Percentiles rank a stretch among this genome's conserved stretches.
Evolutionary conservation across 129 eudicot genomes (phyloP).

Genomic region (Ambrosia trifida): DNA sequence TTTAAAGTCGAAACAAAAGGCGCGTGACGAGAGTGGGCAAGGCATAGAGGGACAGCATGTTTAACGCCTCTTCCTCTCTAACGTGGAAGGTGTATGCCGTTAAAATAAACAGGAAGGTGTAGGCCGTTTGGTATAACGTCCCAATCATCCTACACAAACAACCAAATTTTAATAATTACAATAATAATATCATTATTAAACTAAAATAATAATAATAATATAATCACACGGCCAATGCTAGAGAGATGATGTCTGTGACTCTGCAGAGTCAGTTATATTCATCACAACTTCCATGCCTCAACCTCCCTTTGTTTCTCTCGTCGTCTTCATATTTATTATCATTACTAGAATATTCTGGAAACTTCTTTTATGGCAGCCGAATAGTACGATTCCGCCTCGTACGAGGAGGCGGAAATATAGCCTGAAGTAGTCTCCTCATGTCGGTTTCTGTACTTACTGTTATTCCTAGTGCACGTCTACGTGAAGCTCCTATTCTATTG

Average conservation of each 20-base stretch:
- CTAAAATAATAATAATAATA: not conserved
- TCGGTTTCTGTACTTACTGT: conserved; percentile 14
- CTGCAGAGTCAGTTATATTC: conserved; percentile 38
- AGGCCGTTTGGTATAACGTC: conserved; percentile 65
- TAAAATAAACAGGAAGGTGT: conserved; percentile 19
- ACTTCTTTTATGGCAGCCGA: conserved; percentile 48
- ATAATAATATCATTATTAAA: not conserved
- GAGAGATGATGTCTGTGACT: conserved; percentile 19
- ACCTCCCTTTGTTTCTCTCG: conserved; percentile 42
- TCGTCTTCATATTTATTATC: conserved; percentile 18
- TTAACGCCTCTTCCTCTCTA: conserved; percentile 21
- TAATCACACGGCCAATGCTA: conserved; percentile 25
- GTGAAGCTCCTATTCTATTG: conserved; percentile 60
- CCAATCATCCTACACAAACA: conserved; percentile 43
- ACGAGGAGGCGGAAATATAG: conserved; percentile 34
- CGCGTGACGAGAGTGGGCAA: conserved; percentile 19
- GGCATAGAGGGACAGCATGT: conserved; percentile 17
- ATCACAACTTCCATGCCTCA: conserved; percentile 41
- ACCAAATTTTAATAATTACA: conserved; percentile 20
- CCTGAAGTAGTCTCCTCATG: conserved; percentile 14
- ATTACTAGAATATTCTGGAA: not conserved
- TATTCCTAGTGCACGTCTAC: conserved; percentile 40
- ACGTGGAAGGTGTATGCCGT: conserved; percentile 25
- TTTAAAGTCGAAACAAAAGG: no score
- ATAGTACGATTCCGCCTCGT: conserved; percentile 32